Percentiles rank a stretch among this genome's conserved stretches.
Conservation (phyloP, 2,329 filamentous ascomycete genomes). For the Phyllosticta citriasiana region DNA sequence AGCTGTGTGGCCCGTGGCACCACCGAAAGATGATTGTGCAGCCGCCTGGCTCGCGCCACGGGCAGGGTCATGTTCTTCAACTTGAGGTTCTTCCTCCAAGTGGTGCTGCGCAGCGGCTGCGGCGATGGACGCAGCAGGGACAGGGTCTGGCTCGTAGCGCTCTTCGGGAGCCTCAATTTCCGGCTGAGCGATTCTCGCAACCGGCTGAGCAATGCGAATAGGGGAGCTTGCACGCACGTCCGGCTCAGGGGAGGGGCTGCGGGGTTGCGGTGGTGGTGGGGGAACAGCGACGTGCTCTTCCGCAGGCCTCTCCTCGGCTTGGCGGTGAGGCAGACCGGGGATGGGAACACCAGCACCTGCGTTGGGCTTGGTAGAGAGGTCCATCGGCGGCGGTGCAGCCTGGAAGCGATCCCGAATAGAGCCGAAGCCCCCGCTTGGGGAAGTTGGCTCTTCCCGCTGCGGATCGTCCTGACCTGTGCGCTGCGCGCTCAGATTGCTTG, state of each 20-base stretch:
- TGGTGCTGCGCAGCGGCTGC: conserved; percentile 53
- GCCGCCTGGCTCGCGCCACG: conserved; percentile 45
- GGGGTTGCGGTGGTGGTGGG: conserved; percentile 26
- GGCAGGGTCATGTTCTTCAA: conserved; percentile 43
- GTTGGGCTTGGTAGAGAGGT: conserved; percentile 58
- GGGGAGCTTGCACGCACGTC: conserved; percentile 56
- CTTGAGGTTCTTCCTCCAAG: conserved; percentile 49
- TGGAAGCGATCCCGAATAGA: conserved; percentile 77
- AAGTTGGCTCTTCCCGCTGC: conserved; percentile 43
- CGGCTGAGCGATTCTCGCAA: conserved; percentile 51
- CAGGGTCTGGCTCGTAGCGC: conserved; percentile 41
- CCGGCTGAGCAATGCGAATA: conserved; percentile 76
- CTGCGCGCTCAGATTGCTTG: conserved; percentile 47
- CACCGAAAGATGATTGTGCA: conserved; percentile 34
- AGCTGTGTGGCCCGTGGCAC: conserved; percentile 24
- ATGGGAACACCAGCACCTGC: conserved; percentile 58
- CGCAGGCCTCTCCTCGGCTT: conserved; percentile 39
- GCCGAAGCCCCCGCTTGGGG: conserved; percentile 55
- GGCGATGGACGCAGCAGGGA: conserved; percentile 56
- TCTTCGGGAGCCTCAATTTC: conserved; percentile 43
- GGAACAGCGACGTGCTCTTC: conserved; percentile 42
- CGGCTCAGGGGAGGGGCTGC: conserved; percentile 39
- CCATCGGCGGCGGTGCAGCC: conserved; percentile 52
- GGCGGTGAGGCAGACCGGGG: conserved; percentile 59
- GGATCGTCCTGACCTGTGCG: conserved; percentile 48